Base-by-base conservation (phyloP, 2,329 filamentous ascomycete genomes). In the Diaporthe sp. region DNA sequence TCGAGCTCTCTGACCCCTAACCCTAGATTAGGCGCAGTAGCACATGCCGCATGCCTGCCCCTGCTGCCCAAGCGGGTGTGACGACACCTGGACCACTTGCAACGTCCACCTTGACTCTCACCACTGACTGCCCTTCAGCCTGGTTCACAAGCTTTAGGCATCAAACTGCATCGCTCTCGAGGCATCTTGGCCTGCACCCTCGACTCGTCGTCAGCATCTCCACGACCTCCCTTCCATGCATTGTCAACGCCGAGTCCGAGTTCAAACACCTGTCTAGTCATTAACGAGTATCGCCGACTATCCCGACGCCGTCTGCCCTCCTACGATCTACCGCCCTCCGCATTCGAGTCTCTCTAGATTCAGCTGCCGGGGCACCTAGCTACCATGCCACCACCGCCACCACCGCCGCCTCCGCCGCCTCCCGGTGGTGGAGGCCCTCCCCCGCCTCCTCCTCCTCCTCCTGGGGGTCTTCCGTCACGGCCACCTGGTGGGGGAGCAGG, bases 351-450 rank as follows among this genome's bases (percentile, higher is more conserved):
- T 44, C 28, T 39, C n/a, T n/a, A 42, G 3, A 3, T 34, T 31
- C 60, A 61, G 34, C n/a, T 37, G 10, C 28, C 44, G 10, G 37
- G 37, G 10, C 22, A 51, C n/a, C 20, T 51, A 47, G 22, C 31
- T 22, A 60, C 61, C 31, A 86, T 87, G 84, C 86, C 86, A 80
- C 90, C 90, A 71, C 90, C 92, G 63, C 92, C 93, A 72, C 93
- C 94, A 3, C 93, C 94, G 15, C 94, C 93, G 2, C 94, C 94
- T 47, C 91, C 91, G 73, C 90, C 90, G 49, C 89, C 88, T 61
- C 81, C 81, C 51, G 86, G 84, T 60, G 84, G 85, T 80, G 92
- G 90, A 81, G 89, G 88, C 79, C 92, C 92, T 75, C 92, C 91
- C 42, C 91, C 91, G 51, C 90, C 89, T 28, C 90, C 93, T 67